A percentile compares a stretch with the other conserved stretches of the same genome.
Evolutionary conservation across 192 early-diverging fungal genomes (phyloP).

Genomic region (Allomyces macrogynus): DNA sequence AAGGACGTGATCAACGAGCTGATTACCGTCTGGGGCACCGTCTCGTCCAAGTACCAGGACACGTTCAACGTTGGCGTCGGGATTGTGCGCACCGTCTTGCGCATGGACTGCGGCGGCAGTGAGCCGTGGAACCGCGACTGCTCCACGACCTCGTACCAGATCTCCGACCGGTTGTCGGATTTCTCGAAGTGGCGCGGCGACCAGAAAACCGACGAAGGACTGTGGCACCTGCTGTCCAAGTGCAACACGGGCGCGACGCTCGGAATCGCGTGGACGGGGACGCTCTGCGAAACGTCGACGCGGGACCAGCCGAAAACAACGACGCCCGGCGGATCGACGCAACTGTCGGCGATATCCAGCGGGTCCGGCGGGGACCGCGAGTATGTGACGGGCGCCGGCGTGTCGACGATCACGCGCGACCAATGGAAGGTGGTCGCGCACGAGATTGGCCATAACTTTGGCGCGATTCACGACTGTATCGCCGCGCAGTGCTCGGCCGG

Average conservation of each 20-base stretch:
- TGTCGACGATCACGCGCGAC: background rate
- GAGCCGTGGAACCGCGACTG: background rate
- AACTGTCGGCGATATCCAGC: no score
- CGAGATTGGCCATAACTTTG: slow-evolving; percentile 78
- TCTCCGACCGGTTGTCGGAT: background rate
- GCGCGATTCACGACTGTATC: slow-evolving; percentile 78
- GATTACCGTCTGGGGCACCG: background rate
- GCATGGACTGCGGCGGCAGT: background rate
- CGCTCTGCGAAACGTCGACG: background rate
- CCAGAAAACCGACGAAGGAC: background rate
- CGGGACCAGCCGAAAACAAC: background rate
- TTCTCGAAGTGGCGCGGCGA: background rate
- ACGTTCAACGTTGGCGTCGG: background rate
- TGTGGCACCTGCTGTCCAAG: background rate
- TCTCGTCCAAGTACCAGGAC: background rate
- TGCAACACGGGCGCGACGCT: background rate
- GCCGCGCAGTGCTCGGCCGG: slow-evolving; percentile 1
- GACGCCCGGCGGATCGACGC: background rate
- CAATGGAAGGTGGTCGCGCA: slow-evolving; percentile 65
- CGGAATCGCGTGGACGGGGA: background rate
- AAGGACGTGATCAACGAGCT: background rate
- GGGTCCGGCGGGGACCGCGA: no score
- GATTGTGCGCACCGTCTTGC: background rate
- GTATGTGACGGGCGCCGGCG: background rate
- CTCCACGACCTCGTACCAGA: background rate